Conservation (phyloP, 768 basidiomycete genomes). For the Pleurotus salmoneostramineus region DNA sequence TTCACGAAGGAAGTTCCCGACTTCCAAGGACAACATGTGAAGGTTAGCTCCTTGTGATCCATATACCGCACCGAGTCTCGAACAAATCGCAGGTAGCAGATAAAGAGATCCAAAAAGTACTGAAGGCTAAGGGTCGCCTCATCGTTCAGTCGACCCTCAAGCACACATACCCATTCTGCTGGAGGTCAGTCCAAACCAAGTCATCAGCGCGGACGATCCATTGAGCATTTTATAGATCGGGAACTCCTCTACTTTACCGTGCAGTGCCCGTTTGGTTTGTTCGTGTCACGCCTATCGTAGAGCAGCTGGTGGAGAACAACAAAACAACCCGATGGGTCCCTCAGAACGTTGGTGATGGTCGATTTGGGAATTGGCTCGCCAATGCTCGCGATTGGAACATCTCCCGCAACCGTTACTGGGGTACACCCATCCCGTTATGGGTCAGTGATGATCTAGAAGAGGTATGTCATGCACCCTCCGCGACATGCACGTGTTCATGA, state of each 20-base stretch:
- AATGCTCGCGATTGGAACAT: slow-evolving; percentile 99
- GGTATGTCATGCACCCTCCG: slow-evolving; percentile 32
- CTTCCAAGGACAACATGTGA: slow-evolving; percentile 84
- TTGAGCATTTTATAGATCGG: slow-evolving; percentile 54
- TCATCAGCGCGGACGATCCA: background rate
- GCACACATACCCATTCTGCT: slow-evolving; percentile 97
- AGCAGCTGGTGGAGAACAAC: slow-evolving; percentile 89
- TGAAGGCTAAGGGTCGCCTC: slow-evolving; percentile 85
- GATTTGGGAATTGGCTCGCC: slow-evolving; percentile 96
- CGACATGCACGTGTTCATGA: background rate
- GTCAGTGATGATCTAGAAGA: slow-evolving; percentile 90
- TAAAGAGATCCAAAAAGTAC: slow-evolving; percentile 85
- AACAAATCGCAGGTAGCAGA: slow-evolving; percentile 76
- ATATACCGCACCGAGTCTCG: background rate
- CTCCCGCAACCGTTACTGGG: slow-evolving; percentile 99
- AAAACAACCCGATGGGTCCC: slow-evolving; percentile 94
- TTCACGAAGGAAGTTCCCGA: slow-evolving; percentile 91
- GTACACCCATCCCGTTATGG: slow-evolving; percentile 97
- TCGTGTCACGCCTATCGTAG: slow-evolving; percentile 77
- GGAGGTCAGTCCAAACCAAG: slow-evolving; percentile 55
- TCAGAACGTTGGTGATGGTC: slow-evolving; percentile 80
- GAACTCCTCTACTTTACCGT: slow-evolving; percentile 93
- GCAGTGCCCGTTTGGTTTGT: slow-evolving; percentile 98
- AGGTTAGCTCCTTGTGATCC: slow-evolving; percentile 43
- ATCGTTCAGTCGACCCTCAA: slow-evolving; percentile 83